Conservation (phyloP, 108 stramenopile species). For the Cyclotella distinguenda region DNA sequence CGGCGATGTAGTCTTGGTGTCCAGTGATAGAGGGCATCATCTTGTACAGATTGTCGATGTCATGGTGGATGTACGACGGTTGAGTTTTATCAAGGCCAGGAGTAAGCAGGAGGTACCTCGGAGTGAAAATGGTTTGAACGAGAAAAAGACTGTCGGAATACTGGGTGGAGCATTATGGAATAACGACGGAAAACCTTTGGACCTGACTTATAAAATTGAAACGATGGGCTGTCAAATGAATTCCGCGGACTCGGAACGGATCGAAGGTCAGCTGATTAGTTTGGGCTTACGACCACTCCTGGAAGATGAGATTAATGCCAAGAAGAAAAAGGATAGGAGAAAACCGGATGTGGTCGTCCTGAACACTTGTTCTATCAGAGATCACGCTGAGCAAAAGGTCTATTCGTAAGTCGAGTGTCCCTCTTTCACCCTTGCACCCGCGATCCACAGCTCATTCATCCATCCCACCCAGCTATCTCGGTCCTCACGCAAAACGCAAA, state of each 20-base stretch:
- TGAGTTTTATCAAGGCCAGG: conserved; percentile 63
- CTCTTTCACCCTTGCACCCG: too few relatives aligned
- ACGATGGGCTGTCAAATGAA: conserved; percentile 99
- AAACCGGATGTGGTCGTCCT: conserved; percentile 88
- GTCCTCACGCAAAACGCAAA: conserved; percentile 63
- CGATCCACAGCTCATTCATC: too few relatives aligned
- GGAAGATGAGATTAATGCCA: conserved; percentile 1
- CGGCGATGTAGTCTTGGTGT: conserved; percentile 52
- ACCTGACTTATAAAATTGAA: conserved; percentile 77
- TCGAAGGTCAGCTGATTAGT: conserved; percentile 89
- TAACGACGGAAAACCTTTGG: conserved; percentile 10
- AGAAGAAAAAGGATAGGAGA: conserved; percentile 26
- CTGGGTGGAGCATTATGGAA: conserved; percentile 46
- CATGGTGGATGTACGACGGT: conserved; percentile 87
- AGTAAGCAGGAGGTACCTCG: conserved; percentile 8
- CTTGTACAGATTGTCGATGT: conserved; percentile 83
- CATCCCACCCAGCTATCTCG: conserved; percentile 53
- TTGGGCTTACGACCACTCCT: conserved; percentile 74
- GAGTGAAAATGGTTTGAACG: not conserved
- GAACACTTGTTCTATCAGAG: conserved; percentile 96
- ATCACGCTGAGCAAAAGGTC: conserved; percentile 97
- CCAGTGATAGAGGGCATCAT: conserved; percentile 64
- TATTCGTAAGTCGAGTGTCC: conserved; percentile 30
- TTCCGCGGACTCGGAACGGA: conserved; percentile 93
- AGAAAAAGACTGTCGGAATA: conserved; percentile 37